Evolutionary conservation across 768 basidiomycete genomes (phyloP), one percentile per base, ranked within the genome.

Genomic region (Termitomyces sp.): DNA sequence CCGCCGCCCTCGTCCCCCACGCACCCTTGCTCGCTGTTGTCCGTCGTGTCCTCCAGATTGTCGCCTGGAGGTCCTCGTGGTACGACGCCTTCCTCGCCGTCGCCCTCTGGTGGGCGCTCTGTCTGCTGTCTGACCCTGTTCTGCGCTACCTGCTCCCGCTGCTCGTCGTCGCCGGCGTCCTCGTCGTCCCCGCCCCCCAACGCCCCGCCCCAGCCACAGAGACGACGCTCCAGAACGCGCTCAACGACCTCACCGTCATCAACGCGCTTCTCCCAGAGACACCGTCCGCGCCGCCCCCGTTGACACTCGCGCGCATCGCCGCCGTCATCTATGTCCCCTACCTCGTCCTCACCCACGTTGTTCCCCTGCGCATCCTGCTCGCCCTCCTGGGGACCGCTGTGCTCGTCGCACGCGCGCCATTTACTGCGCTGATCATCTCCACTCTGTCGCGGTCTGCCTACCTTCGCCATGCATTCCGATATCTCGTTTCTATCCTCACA

Each of bases 81-180:
- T 80, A 85, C 64, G 80, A 89, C 53, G 78, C 83, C 53, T 87
- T 80, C 75, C 80, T 94, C 3, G 69, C 80, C 1, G 73, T 96
- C 45, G 87, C 80, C 0, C 67, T 69, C 1, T 94, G 90, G 90
- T 95, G 92, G 90, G 81, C 80, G 0, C 26, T 85, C 20, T 92
- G 90, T 73, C 74, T 94, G 56, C 76, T 87, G 46, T 70, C 80
- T 1, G 76, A 78, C 16, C 70, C 72, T 35, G 71, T 69, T 10
- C 71, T 92, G 62, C 77, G 80, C 61, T 74, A 77, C 36, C 44
- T 54, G 24, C 47, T 60, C 36, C 61, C 54, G 40, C 43, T 58
- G 60, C 32, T 69, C n/a, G 50, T 58, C n/a, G 32, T 58, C 22
- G 32, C 50, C 20, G 35, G 46, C 1, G 53, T 61, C 2, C 2